Evolutionary conservation across 2,329 filamentous ascomycete genomes (phyloP).

Genomic region (Pseudopyricularia cyperi): DNA sequence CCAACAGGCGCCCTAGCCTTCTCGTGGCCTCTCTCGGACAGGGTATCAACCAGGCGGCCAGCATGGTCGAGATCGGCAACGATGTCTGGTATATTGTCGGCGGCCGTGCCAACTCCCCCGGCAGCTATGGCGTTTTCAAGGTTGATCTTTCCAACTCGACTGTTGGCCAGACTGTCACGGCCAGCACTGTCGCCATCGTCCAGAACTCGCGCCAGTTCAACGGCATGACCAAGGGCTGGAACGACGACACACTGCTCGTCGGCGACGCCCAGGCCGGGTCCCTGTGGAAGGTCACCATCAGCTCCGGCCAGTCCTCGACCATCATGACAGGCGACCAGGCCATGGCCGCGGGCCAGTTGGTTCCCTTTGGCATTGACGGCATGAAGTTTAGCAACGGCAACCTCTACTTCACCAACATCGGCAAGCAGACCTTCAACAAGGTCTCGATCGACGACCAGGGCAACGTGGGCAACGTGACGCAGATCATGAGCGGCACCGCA

Average conservation of each 20-base stretch:
- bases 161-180: background rate
- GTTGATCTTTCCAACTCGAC: constrained; percentile 14
- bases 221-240: constrained; percentile 14
- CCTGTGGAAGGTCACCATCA: constrained; percentile 14
- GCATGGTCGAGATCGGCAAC: constrained; percentile 17
- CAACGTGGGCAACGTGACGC: constrained; percentile 12
- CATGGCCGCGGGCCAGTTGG: constrained; percentile 16
- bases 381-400: constrained; percentile 16
- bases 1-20: constrained; percentile 9
- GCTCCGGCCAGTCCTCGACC: constrained; percentile 13
- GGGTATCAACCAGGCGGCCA: constrained; percentile 13
- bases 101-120: constrained; percentile 1
- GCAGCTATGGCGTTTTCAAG: constrained; percentile 17
- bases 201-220: constrained; percentile 17
- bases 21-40: background rate
- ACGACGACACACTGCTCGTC: constrained; percentile 16
- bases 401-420: constrained; percentile 21
- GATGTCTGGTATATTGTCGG: constrained; percentile 18
- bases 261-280: constrained; percentile 17
- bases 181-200: constrained; percentile 14
- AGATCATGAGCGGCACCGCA: constrained; percentile 19
- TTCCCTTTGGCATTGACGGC: constrained; percentile 20
- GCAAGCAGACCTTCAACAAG: constrained; percentile 20
- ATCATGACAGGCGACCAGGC: constrained; percentile 15
- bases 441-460: constrained; percentile 14